A percentile compares a stretch with the other conserved stretches of the same genome.
Evolutionary conservation across 2,329 filamentous ascomycete genomes (phyloP).

Genomic region (Plenodomus lindquistii): DNA sequence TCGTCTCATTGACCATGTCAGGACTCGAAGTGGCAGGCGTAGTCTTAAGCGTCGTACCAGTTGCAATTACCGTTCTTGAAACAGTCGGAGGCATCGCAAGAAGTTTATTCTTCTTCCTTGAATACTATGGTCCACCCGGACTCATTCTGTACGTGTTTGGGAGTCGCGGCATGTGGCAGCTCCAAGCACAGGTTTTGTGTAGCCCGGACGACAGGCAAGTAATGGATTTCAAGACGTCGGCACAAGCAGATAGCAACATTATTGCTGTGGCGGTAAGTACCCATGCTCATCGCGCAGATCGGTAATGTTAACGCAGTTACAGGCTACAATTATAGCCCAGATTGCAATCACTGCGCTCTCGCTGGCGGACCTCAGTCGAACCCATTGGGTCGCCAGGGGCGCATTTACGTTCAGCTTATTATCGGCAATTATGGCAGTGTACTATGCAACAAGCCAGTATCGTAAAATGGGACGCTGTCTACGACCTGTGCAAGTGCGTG

Average conservation of each 20-base stretch:
- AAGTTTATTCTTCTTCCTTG: too few species aligned
- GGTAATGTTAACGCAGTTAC: not conserved
- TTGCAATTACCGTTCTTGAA: too few species aligned
- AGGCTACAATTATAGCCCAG: constrained; percentile 3
- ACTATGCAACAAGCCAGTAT: constrained; percentile 2
- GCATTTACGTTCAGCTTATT: not conserved
- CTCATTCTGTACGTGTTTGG: too few species aligned
- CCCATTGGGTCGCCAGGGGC: not conserved
- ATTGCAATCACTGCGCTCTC: constrained; percentile 4
- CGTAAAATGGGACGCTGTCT: not conserved
- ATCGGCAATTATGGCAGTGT: not conserved
- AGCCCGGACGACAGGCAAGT: not conserved
- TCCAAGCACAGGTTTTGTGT: not conserved
- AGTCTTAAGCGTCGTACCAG: too few species aligned
- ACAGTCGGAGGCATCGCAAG: too few species aligned
- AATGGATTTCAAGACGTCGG: not conserved
- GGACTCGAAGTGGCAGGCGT: not conserved
- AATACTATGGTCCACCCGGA: too few species aligned
- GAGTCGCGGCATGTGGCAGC: too few species aligned
- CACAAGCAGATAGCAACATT: constrained; percentile 1
- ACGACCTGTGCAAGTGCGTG: not conserved
- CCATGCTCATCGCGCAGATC: not conserved
- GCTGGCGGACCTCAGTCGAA: not conserved
- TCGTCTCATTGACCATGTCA: too few species aligned
- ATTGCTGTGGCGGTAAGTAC: constrained; percentile 1